These are phyloP conservation scores for Sequoia sempervirens DNA, from an alignment of 75 land plant genomes.

Conservation along the genomic window DNA sequence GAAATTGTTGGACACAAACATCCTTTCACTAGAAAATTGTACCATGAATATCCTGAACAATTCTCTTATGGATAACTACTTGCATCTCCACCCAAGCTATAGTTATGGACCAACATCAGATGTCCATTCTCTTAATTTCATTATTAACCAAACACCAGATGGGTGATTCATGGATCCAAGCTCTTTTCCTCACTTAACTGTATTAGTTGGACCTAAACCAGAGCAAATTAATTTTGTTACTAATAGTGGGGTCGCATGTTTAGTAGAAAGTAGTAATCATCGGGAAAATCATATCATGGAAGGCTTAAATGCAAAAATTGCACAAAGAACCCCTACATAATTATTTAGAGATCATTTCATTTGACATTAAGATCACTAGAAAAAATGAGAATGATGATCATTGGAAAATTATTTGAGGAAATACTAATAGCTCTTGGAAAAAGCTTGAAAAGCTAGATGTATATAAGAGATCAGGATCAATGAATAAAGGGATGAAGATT, in stretches of 20 bases:
- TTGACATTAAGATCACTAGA: too few species aligned
- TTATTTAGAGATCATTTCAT: too few species aligned
- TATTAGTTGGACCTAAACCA: background rate
- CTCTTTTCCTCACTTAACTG: background rate
- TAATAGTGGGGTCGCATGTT: background rate
- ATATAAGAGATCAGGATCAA: too few species aligned
- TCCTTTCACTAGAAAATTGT: background rate
- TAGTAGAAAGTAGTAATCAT: background rate
- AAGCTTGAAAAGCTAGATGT: too few species aligned
- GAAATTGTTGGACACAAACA: background rate
- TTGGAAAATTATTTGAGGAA: too few species aligned
- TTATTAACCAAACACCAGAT: background rate
- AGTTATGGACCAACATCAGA: slow-evolving; percentile 4
- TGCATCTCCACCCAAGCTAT: background rate
- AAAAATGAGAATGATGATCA: too few species aligned
- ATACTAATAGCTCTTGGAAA: too few species aligned
- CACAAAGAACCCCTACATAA: too few species aligned
- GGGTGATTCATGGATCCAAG: background rate
- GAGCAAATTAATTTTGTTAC: background rate
- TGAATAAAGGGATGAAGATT: too few species aligned
- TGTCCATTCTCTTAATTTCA: background rate
- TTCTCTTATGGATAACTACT: background rate
- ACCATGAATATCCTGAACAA: background rate
- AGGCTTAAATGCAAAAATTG: too few species aligned
- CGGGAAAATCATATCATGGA: background rate